Percentiles rank a stretch among this genome's conserved stretches.
Evolutionary conservation across 2,329 filamentous ascomycete species (phyloP).

Genomic region (Cercospora zeae-maydis): DNA sequence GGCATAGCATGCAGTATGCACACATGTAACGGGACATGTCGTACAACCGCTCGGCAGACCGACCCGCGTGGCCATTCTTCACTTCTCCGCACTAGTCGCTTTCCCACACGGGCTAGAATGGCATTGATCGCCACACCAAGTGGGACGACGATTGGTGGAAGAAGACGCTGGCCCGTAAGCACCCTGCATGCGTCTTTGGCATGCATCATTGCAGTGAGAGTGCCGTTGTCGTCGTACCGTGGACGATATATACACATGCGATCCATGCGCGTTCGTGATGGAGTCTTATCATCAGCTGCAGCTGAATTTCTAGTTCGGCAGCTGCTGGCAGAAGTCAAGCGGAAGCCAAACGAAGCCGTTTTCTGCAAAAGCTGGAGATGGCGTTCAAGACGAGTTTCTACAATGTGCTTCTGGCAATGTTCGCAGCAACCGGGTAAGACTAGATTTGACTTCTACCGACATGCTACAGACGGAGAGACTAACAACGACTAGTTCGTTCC

Average conservation of each 20-base stretch:
- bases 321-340: neutral
- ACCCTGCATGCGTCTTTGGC: conserved; percentile 7
- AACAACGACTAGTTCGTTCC: conserved; percentile 33
- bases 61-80: conserved; percentile 10
- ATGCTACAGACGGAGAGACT: conserved; percentile 2
- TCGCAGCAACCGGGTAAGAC: conserved; percentile 31
- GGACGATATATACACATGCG: neutral
- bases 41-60: conserved; percentile 5
- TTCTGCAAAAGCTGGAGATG: conserved; percentile 10
- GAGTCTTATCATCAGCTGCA: neutral
- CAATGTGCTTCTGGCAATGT: conserved; percentile 31
- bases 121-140: neutral
- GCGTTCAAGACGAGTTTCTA: conserved; percentile 23
- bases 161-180: conserved; percentile 5
- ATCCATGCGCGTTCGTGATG: neutral
- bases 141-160: conserved; percentile 17
- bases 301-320: neutral
- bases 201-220: conserved; percentile 8
- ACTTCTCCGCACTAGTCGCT: conserved; percentile 18
- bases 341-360: neutral
- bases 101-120: conserved; percentile 13
- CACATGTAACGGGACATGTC: neutral
- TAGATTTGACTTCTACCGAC: neutral
- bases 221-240: neutral
- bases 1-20: neutral